Percentiles rank a stretch among this genome's conserved stretches.
Conservation (phyloP, 345 rosid species). For the Euphorbia pulcherrima region DNA sequence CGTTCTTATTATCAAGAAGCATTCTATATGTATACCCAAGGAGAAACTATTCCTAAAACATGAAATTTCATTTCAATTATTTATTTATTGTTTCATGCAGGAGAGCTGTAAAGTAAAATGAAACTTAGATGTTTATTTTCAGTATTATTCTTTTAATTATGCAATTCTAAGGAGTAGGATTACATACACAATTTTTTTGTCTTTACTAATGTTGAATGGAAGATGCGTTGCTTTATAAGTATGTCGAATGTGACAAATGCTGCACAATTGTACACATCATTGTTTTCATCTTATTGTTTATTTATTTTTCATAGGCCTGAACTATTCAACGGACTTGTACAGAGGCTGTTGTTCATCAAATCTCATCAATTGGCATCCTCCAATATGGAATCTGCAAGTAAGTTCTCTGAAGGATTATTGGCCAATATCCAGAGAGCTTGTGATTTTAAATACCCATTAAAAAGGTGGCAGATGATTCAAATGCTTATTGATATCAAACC, state of each 20-base stretch:
- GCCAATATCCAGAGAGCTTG: slow-evolving; percentile 33
- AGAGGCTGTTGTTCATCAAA: slow-evolving; percentile 42
- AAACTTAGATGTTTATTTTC: not conserved
- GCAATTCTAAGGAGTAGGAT: not conserved
- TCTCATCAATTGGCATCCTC: slow-evolving; percentile 31
- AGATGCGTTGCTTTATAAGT: not conserved
- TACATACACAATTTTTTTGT: not conserved
- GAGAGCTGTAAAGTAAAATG: not conserved
- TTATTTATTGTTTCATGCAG: not conserved
- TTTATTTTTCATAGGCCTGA: slow-evolving; percentile 39
- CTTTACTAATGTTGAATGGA: slow-evolving; percentile 3
- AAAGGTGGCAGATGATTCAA: slow-evolving; percentile 29
- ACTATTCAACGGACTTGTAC: slow-evolving; percentile 44
- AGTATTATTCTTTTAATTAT: not conserved
- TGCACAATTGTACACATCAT: not conserved
- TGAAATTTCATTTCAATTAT: not conserved
- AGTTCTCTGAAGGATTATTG: slow-evolving; percentile 34
- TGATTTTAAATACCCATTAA: slow-evolving; percentile 36
- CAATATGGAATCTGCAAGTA: slow-evolving; percentile 30
- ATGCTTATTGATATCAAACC: slow-evolving; percentile 36
- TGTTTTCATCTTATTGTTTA: slow-evolving; percentile 4
- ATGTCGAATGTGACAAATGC: not conserved
- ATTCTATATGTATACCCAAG: not conserved
- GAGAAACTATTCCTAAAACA: not conserved
- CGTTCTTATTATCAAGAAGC: not conserved